Evolutionary conservation across 2,329 filamentous ascomycete genomes (phyloP).

Genomic region (Aspergillus quadricinctus): DNA sequence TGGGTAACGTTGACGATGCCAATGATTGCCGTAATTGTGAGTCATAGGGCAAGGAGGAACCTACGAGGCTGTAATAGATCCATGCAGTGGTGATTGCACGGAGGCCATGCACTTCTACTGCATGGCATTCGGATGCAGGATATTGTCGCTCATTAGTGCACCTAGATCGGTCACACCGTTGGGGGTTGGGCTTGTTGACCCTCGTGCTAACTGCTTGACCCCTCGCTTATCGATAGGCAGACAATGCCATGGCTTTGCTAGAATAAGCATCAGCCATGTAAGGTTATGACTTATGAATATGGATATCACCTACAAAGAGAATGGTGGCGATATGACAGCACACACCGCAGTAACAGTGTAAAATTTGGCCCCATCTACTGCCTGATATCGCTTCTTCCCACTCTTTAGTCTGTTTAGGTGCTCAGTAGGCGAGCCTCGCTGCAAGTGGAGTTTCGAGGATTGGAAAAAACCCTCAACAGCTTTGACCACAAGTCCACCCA

Average conservation of each 20-base stretch:
- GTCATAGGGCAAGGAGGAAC: neutral
- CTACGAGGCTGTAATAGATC: neutral
- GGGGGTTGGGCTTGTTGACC: neutral
- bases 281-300: neutral
- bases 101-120: neutral
- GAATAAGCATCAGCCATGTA: neutral
- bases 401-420: neutral
- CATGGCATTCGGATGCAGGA: neutral
- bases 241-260: neutral
- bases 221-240: constrained; percentile 11
- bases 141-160: neutral
- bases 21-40: neutral
- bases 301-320: neutral
- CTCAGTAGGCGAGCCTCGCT: neutral
- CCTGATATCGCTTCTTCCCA: neutral
- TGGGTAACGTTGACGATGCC: neutral
- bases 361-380: no score
- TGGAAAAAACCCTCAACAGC: neutral
- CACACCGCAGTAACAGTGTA: neutral
- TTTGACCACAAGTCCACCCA: neutral
- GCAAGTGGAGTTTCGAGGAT: neutral
- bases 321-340: neutral
- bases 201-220: constrained; percentile 5
- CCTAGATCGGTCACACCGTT: neutral
- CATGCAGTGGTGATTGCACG: neutral